phyloP scores from a whole-genome alignment of 2,329 filamentous ascomycete genomes.

The Ascochyta fabae region DNA sequence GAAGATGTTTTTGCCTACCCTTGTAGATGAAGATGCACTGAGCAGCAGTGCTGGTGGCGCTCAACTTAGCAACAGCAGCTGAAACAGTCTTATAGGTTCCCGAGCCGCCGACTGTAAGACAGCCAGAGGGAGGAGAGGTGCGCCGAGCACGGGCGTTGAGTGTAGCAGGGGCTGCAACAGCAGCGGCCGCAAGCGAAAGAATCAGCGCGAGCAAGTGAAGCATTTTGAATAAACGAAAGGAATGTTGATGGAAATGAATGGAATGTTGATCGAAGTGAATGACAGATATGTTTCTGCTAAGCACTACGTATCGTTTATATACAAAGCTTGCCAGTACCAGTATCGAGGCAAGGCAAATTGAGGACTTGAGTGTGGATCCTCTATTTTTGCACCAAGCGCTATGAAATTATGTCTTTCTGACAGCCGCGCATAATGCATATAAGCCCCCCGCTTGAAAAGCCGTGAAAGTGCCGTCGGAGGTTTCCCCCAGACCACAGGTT shows the following conservation, averaged over 20 bases:
- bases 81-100: conserved; percentile 60
- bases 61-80: conserved; percentile 64
- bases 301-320: not conserved
- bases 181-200: conserved; percentile 28
- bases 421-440: not conserved
- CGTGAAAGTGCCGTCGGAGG: not conserved
- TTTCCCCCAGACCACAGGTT: conserved; percentile 2
- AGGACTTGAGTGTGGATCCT: not conserved
- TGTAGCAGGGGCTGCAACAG: conserved; percentile 29
- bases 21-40: conserved; percentile 69
- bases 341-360: not conserved
- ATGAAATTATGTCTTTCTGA: conserved; percentile 1
- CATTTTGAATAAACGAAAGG: conserved; percentile 21
- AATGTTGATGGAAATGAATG: not conserved
- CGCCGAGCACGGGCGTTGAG: conserved; percentile 40
- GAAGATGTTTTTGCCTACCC: conserved; percentile 27
- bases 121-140: conserved; percentile 58
- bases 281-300: not conserved
- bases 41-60: conserved; percentile 55
- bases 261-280: not conserved
- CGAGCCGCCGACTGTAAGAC: conserved; percentile 56
- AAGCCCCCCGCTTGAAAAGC: not conserved
- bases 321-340: not conserved
- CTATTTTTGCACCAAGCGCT: conserved; percentile 11
- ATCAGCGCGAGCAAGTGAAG: conserved; percentile 25